A percentile compares a stretch with the other conserved stretches of the same genome.
Evolutionary conservation across 2,329 filamentous ascomycete species (phyloP).

Genomic region (Ophiostoma triangulosporum): DNA sequence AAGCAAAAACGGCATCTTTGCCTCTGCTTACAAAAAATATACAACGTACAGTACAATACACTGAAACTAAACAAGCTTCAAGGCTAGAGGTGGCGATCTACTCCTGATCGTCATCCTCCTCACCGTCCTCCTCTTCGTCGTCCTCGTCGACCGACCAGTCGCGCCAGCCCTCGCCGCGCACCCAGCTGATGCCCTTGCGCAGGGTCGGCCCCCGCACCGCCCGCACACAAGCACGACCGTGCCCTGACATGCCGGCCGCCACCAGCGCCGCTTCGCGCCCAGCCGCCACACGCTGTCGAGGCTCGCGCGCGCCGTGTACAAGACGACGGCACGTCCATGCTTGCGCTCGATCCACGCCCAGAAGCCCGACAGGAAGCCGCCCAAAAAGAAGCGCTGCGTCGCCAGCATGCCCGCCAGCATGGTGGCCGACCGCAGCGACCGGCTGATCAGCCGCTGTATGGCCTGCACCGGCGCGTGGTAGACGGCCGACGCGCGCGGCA

Average conservation of each 20-base stretch:
- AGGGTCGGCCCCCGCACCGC: conserved; percentile 54
- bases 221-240: conserved; percentile 67
- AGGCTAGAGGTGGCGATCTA: no score
- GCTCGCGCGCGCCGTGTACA: conserved; percentile 67
- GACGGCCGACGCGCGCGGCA: conserved; percentile 50
- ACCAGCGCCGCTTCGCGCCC: conserved; percentile 79
- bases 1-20: no score
- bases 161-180: conserved; percentile 61
- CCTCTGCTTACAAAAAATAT: no score
- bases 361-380: conserved; percentile 70
- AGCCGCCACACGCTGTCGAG: conserved; percentile 85
- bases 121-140: conserved; percentile 32
- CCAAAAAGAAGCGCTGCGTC: conserved; percentile 79
- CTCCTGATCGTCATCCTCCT: background rate
- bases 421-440: conserved; percentile 59
- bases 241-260: conserved; percentile 74
- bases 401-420: conserved; percentile 74
- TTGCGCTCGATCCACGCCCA: conserved; percentile 68
- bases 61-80: no score
- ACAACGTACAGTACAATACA: no score
- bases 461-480: conserved; percentile 56
- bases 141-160: conserved; percentile 49
- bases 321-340: conserved; percentile 52
- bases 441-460: conserved; percentile 50
- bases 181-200: conserved; percentile 59